A percentile compares a stretch with the other conserved stretches of the same genome.
Evolutionary conservation across 306 rosid species (phyloP).

Genomic region (Cicer bijugum): DNA sequence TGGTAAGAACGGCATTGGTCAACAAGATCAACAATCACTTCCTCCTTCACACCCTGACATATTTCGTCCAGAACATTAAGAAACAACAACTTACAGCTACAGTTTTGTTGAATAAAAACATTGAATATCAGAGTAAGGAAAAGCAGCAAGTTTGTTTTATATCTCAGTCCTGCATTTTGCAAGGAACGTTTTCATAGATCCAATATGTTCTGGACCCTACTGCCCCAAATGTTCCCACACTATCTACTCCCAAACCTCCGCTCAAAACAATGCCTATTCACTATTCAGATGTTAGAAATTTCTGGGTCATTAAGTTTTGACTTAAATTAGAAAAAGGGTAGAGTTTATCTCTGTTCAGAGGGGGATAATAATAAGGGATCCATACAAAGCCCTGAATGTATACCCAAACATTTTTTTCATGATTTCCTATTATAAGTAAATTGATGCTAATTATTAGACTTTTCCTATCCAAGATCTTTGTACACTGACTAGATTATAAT

Average conservation of each 20-base stretch:
- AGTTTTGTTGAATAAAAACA: conserved; percentile 5
- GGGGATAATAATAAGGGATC: conserved; percentile 3
- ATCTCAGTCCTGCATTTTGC: conserved; percentile 23
- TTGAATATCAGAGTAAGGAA: neutral
- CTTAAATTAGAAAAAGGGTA: conserved; percentile 1
- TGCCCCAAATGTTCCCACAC: conserved; percentile 23
- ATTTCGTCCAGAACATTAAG: conserved; percentile 38
- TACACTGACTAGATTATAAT: neutral
- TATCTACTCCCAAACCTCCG: conserved; percentile 19
- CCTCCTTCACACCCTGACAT: conserved; percentile 86
- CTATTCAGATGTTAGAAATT: conserved; percentile 11
- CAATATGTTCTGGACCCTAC: conserved; percentile 11
- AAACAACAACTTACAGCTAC: conserved; percentile 33
- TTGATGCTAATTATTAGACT: conserved; percentile 16
- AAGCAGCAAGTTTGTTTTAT: conserved; percentile 20
- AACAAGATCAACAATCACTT: conserved; percentile 90
- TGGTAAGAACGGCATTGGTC: conserved; percentile 94
- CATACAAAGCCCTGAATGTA: neutral
- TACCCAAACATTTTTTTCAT: conserved; percentile 14
- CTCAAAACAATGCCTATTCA: neutral
- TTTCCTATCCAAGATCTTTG: neutral
- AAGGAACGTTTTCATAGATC: conserved; percentile 18
- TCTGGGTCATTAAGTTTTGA: neutral
- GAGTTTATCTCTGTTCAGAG: neutral
- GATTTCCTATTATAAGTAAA: neutral